Base-by-base conservation (phyloP, 768 basidiomycete genomes). In the Termitomyces sp. region DNA sequence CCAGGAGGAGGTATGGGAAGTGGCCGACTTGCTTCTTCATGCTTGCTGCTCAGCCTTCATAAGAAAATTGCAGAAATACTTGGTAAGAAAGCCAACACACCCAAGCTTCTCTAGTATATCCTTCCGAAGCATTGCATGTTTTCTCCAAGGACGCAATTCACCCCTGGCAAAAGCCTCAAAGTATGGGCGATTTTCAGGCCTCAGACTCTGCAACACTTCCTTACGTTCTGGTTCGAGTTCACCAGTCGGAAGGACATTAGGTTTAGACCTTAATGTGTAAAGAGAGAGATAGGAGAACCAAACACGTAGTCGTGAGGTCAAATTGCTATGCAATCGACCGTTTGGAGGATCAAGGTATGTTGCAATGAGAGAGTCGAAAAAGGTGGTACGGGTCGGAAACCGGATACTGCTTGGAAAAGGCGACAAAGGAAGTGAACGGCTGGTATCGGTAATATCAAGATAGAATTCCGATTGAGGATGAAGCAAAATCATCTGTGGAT, bases 391-490 rank as follows among this genome's bases (percentile, higher is more conserved):
- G 18, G 63, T 62, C 27, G 64, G 66, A 42, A 63, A 61, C 6
- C 45, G 58, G 24, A 65, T 58, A 37, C 32, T 57, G 0, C 27
- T 30, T 13, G 62, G 63, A 49, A 59, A 61, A 12, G 58, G 56
- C 4, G 55, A 42, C 33, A 63, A 58, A 4, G 58, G 36, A 45
- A 61, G 32, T 8, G 65, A 65, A 32, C 45, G 62, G 30, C 39
- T 54, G 30, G 59, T 18, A 18, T 68, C 62, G 0, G 46, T 18
- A 36, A 65, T 42, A 26, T 57, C 53, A 32, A 66, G 37, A 42
- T 59, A 44, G 26, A 60, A 63, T 7, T 58, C 32, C 5, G 55
- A 59, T 16, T 62, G 49, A 37, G 59, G 60, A 44, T 67, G 64
- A 32, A 65, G 43, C 12, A 54, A 27, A 6, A 63, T 63, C 2